phyloP scores from a whole-genome alignment of 140 eudicot species.

The Flaveria floridana region DNA sequence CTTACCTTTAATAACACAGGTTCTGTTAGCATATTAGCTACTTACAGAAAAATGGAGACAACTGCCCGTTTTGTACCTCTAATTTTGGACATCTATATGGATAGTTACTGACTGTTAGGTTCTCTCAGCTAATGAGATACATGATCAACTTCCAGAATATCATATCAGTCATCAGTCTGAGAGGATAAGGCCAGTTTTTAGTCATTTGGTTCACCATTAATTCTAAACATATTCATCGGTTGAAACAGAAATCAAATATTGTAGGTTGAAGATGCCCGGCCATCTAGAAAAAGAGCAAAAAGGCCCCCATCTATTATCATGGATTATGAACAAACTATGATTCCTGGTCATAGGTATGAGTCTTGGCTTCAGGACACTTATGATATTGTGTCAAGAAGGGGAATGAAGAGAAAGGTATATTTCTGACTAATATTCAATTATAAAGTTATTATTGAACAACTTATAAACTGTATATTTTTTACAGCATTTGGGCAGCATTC shows the following conservation, averaged over 20 bases:
- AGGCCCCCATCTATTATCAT: constrained; percentile 40
- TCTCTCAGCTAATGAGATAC: constrained; percentile 58
- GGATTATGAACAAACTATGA: constrained; percentile 78
- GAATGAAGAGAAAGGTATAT: constrained; percentile 60
- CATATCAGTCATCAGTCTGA: constrained; percentile 45
- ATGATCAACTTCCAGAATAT: constrained; percentile 54
- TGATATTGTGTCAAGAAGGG: constrained; percentile 56
- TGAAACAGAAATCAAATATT: constrained; percentile 13
- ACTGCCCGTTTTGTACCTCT: not conserved
- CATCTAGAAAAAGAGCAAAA: constrained; percentile 53
- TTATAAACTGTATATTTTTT: not conserved
- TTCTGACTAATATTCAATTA: not conserved
- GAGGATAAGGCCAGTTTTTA: constrained; percentile 43
- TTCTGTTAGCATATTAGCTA: not conserved
- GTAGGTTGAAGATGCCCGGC: constrained; percentile 38
- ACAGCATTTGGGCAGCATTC: constrained; percentile 38
- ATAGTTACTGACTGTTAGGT: constrained; percentile 15
- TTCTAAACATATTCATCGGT: constrained; percentile 9
- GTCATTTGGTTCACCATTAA: constrained; percentile 31
- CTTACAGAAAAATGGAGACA: not conserved
- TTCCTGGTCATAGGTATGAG: constrained; percentile 75
- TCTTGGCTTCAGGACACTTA: constrained; percentile 74
- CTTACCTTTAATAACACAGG: not conserved
- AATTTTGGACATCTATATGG: constrained; percentile 9
- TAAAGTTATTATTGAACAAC: not conserved